Evolutionary conservation across 2,329 filamentous ascomycete genomes (phyloP).

Genomic region (Dactylellina parvicollis): DNA sequence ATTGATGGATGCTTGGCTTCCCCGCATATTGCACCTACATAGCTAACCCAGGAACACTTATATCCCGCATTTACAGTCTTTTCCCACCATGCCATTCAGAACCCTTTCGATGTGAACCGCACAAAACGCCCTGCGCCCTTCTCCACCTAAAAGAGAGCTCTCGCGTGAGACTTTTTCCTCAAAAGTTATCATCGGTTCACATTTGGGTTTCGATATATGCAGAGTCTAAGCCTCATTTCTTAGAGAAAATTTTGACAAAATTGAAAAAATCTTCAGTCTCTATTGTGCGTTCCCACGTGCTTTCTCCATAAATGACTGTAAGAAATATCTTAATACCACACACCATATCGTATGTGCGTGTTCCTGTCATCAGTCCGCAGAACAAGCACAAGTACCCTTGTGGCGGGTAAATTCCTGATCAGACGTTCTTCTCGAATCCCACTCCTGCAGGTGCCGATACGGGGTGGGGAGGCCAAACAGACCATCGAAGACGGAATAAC

Average conservation of each 20-base stretch:
- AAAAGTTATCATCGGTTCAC: not conserved
- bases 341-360: not conserved
- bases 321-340: no score
- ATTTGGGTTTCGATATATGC: not conserved
- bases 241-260: no score
- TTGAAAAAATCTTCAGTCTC: not conserved
- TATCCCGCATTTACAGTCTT: slow-evolving; percentile 17
- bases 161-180: not conserved
- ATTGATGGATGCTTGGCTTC: slow-evolving; percentile 27
- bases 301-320: no score
- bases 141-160: not conserved
- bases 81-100: not conserved
- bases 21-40: slow-evolving; percentile 18
- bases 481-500: slow-evolving; percentile 7
- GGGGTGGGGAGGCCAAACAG: no score
- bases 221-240: not conserved
- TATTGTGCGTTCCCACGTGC: no score
- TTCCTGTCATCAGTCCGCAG: slow-evolving; percentile 28
- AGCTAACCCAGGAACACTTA: slow-evolving; percentile 21
- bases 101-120: not conserved
- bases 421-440: not conserved
- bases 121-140: not conserved
- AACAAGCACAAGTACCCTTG: slow-evolving; percentile 1
- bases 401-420: slow-evolving; percentile 12
- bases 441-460: not conserved